Base-by-base conservation (phyloP, 108 stramenopile genomes). In the Nitzschia sp. region DNA sequence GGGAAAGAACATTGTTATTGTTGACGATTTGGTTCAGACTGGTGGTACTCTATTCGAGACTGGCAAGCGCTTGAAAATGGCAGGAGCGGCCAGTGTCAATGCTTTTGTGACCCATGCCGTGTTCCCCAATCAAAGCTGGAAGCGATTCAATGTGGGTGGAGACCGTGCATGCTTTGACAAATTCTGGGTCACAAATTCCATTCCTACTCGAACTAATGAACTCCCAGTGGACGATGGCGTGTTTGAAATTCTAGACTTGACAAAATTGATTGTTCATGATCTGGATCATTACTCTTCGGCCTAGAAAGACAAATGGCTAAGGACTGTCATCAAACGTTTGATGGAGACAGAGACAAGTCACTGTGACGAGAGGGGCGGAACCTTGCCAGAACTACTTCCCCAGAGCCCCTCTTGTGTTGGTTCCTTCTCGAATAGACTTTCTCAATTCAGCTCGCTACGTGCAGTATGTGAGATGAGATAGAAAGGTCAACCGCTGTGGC, bases 1-100 rank as follows among this genome's bases (percentile, higher is more conserved):
- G 3, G 80, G 75, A 12, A 71, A 78, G 53, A 53, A 87, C 53
- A 84, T 93, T 44, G 82, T 90, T 34, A 93, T 95, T 69, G 92
- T 95, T 11, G 94, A 95, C 65, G 94, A 95, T 61, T 77, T 95
- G 15, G 94, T 95, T 6, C 86, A 93, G 72, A 95, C 94, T 6
- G 79, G 94, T n/a, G 94, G 94, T 9, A 95, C 94, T n/a, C 73
- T 95, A n/a, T 95, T 81, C 69, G 92, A 95, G 72, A 84, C 87
- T 37, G 94, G 90, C 7, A 64, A 80, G 52, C 87, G 80, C 3
- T 67, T 93, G 25, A 71, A 83, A 63, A 83, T 79, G 14, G 81
- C 80, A 3, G 94, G 94, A 22, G 94, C 94, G 3, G 54, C 57
- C n/a, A 72, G 70, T 29, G 94, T 95, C 3, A 77, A 72, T 41